A percentile compares a stretch with the other conserved stretches of the same genome.
These are phyloP conservation scores for Mycena kentingensis DNA, from an alignment of 768 basidiomycete species.

Conservation along the genomic window DNA sequence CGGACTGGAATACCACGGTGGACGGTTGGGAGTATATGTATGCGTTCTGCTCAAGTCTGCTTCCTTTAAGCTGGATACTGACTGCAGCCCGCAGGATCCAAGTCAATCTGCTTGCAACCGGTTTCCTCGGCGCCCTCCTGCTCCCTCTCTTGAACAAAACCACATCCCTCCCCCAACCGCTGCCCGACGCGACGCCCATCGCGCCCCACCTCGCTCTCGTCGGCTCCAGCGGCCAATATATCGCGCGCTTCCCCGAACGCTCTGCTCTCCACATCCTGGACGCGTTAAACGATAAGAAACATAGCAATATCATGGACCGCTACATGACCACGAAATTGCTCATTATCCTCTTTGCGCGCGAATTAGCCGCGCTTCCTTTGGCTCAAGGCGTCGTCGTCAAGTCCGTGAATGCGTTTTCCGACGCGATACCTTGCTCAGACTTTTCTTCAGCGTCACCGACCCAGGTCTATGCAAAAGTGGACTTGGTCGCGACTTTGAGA, in stretches of 20 bases:
- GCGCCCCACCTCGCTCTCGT: slow-evolving; percentile 16
- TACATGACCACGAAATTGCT: slow-evolving; percentile 15
- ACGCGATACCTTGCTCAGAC: not conserved
- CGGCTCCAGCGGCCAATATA: slow-evolving; percentile 9
- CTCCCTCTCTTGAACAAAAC: slow-evolving; percentile 13
- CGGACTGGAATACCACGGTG: not conserved
- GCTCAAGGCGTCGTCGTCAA: slow-evolving; percentile 18
- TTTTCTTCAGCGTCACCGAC: slow-evolving; percentile 3
- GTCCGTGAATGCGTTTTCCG: not conserved
- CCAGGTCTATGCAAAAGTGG: slow-evolving; percentile 7
- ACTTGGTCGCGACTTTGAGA: not conserved
- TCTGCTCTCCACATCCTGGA: slow-evolving; percentile 4
- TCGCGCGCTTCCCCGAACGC: not conserved
- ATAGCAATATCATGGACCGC: not conserved
- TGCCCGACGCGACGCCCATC: not conserved
- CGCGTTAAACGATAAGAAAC: slow-evolving; percentile 7
- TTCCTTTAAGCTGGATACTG: not conserved
- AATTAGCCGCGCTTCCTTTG: slow-evolving; percentile 1
- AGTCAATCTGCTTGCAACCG: slow-evolving; percentile 15
- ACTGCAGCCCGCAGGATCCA: slow-evolving; percentile 3
- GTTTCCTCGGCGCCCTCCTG: slow-evolving; percentile 12
- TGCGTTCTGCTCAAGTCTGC: not conserved
- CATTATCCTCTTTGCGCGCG: slow-evolving; percentile 1
- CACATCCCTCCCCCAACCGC: slow-evolving; percentile 4
- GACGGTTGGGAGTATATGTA: slow-evolving; percentile 18